phyloP scores from a whole-genome alignment of 345 rosid species.

The Theobroma cacao region DNA sequence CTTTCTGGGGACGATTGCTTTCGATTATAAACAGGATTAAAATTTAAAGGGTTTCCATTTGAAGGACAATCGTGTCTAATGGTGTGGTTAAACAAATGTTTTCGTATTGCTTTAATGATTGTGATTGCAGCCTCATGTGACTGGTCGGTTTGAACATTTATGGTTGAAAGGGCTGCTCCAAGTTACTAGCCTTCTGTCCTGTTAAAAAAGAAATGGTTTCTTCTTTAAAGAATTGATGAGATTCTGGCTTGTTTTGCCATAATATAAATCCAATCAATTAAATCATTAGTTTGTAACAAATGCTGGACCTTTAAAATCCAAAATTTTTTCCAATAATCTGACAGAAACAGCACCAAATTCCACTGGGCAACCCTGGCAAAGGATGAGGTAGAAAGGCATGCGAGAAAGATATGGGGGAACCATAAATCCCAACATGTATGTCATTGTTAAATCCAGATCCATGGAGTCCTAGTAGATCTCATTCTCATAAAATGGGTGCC shows the following conservation, averaged over 20 bases:
- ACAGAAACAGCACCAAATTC: neutral
- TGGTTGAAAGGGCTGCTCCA: neutral
- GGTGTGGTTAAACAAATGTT: neutral
- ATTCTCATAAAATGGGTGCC: neutral
- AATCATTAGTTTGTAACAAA: no score
- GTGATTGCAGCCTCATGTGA: neutral
- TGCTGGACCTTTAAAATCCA: neutral
- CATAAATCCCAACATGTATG: conserved; percentile 8
- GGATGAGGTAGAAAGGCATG: conserved; percentile 10
- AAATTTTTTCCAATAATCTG: neutral
- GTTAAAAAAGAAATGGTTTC: neutral
- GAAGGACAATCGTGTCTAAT: neutral
- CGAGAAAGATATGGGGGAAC: conserved; percentile 3
- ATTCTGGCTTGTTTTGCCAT: neutral
- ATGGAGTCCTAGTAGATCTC: no score
- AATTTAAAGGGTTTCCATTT: neutral
- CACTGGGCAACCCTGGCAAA: neutral
- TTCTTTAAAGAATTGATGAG: neutral
- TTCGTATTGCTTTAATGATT: neutral
- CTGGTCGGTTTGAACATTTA: neutral
- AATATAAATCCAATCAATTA: neutral
- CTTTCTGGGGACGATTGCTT: neutral
- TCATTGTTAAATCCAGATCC: no score
- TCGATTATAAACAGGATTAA: neutral
- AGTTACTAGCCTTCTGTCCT: neutral